These are phyloP conservation scores for Elaeagnus macrophylla DNA, from an alignment of 306 rosid genomes.

Conservation along the genomic window DNA sequence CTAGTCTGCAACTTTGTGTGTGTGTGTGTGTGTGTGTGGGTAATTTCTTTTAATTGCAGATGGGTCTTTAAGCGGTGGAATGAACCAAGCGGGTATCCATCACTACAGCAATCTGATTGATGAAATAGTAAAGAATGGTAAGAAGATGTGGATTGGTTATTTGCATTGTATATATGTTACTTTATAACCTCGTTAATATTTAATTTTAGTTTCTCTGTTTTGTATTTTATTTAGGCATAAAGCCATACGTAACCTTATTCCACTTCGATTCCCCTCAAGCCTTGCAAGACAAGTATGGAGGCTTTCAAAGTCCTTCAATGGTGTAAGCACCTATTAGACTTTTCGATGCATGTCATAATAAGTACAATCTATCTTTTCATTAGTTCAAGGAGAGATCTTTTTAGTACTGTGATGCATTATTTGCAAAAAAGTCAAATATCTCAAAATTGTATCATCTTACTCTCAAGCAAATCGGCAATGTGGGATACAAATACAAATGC, in stretches of 20 bases:
- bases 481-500: too few species aligned
- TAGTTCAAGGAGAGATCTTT: neutral
- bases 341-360: neutral
- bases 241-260: slow-evolving; percentile 26
- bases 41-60: slow-evolving; percentile 3
- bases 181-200: neutral
- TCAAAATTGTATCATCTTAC: too few species aligned
- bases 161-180: neutral
- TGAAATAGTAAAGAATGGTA: slow-evolving; percentile 15
- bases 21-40: too few species aligned
- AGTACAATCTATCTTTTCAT: neutral
- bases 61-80: slow-evolving; percentile 20
- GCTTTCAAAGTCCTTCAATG: slow-evolving; percentile 21
- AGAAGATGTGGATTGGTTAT: neutral
- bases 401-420: too few species aligned
- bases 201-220: neutral
- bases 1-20: too few species aligned
- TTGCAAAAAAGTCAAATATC: too few species aligned
- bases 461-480: too few species aligned
- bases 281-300: slow-evolving; percentile 27
- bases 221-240: slow-evolving; percentile 17
- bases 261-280: slow-evolving; percentile 35
- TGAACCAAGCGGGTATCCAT: slow-evolving; percentile 23
- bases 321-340: slow-evolving; percentile 21
- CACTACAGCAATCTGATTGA: slow-evolving; percentile 19